Percentiles rank a stretch among this genome's conserved stretches.
Evolutionary conservation across 176 grass and related monocot genomes (phyloP).

Genomic region (Echinochloa phyllopogon): DNA sequence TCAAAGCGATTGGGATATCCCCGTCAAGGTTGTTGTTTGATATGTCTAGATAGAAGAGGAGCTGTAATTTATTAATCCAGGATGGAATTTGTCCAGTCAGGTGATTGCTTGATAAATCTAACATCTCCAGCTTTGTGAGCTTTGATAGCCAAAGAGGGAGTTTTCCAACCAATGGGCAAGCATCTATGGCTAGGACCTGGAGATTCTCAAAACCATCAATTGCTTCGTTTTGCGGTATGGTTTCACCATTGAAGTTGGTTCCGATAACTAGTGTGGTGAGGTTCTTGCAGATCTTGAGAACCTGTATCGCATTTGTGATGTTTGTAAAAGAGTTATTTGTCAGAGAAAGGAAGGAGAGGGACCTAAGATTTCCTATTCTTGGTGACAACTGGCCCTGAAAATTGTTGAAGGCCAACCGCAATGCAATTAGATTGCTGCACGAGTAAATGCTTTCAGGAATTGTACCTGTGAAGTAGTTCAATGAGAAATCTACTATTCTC

Average conservation of each 20-base stretch:
- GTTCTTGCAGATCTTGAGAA: constrained; percentile 55
- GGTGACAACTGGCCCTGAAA: constrained; percentile 58
- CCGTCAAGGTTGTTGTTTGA: constrained; percentile 57
- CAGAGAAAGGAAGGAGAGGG: constrained; percentile 63
- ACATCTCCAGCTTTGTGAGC: constrained; percentile 32
- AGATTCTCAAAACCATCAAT: too few species aligned
- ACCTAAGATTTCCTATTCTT: constrained; percentile 48
- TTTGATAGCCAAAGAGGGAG: constrained; percentile 67
- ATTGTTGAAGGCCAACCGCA: constrained; percentile 57
- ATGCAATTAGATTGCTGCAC: constrained; percentile 62
- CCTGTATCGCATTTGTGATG: constrained; percentile 54
- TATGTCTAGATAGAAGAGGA: constrained; percentile 68
- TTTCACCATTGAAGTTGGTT: too few species aligned
- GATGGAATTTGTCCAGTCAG: constrained; percentile 57
- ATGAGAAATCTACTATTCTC: constrained; percentile 55
- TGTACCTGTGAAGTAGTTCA: constrained; percentile 60
- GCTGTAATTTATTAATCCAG: constrained; percentile 47
- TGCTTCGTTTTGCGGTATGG: too few species aligned
- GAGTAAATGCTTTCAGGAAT: constrained; percentile 69
- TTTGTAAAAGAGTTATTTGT: constrained; percentile 55
- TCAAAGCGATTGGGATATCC: constrained; percentile 53
- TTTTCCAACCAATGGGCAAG: constrained; percentile 32
- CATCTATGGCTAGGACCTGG: too few species aligned
- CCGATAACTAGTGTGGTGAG: constrained; percentile 50
- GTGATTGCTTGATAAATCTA: constrained; percentile 23